These are phyloP conservation scores for Haplographium delicatum DNA, from an alignment of 495 filamentous ascomycete genomes.

Conservation along the genomic window DNA sequence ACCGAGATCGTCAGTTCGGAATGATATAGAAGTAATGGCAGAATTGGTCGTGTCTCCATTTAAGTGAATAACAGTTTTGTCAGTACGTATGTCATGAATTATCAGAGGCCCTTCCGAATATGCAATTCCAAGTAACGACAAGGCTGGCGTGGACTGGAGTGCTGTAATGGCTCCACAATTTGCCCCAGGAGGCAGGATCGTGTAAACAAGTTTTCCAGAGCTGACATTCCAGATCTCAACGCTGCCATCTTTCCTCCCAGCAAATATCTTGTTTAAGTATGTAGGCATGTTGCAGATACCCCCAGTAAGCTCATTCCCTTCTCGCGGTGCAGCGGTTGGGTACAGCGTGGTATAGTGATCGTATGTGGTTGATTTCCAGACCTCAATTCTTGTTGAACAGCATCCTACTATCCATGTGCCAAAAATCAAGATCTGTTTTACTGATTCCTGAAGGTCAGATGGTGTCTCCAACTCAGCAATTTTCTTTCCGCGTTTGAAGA, in stretches of 20 bases:
- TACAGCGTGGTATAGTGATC: constrained; percentile 86
- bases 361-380: constrained; percentile 80
- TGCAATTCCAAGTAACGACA: constrained; percentile 84
- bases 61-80: constrained; percentile 62
- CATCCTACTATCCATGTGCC: constrained; percentile 89
- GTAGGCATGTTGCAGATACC: constrained; percentile 80
- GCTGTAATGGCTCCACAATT: constrained; percentile 72
- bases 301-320: constrained; percentile 59
- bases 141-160: constrained; percentile 72
- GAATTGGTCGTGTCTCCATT: constrained; percentile 51
- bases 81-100: constrained; percentile 74
- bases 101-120: constrained; percentile 72
- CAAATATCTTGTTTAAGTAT: constrained; percentile 92
- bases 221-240: constrained; percentile 97
- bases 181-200: constrained; percentile 63
- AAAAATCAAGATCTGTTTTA: constrained; percentile 74
- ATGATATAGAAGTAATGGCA: constrained; percentile 74
- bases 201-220: constrained; percentile 83
- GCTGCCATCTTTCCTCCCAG: constrained; percentile 77
- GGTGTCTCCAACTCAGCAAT: constrained; percentile 67
- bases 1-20: constrained; percentile 85
- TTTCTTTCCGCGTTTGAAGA: constrained; percentile 91
- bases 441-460: constrained; percentile 52
- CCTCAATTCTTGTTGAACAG: constrained; percentile 66
- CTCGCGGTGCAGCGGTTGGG: constrained; percentile 39